phyloP scores from a whole-genome alignment of 305 asterid species.

The Coffea humblotiana region DNA sequence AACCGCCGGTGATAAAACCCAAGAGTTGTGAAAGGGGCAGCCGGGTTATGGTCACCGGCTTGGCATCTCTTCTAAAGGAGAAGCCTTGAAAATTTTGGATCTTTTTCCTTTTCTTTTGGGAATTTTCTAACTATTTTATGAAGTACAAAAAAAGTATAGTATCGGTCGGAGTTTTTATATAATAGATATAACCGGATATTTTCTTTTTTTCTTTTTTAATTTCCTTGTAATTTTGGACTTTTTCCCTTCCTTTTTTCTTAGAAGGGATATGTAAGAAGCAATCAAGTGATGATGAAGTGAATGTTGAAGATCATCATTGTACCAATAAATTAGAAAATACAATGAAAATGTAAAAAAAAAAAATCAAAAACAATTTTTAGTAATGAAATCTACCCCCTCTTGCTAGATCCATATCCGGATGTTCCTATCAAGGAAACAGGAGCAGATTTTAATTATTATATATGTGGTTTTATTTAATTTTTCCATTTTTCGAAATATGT shows the following conservation, averaged over 20 bases:
- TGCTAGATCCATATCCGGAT: slow-evolving; percentile 27
- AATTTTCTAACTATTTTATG: slow-evolving; percentile 21
- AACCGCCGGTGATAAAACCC: slow-evolving; percentile 74
- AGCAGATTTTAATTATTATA: background rate
- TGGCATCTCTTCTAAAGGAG: slow-evolving; percentile 82
- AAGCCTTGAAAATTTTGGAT: slow-evolving; percentile 47
- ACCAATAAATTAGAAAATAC: slow-evolving; percentile 6
- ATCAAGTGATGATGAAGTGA: background rate
- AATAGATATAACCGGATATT: slow-evolving; percentile 8
- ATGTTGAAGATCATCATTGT: background rate
- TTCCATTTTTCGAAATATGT: background rate
- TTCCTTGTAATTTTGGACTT: background rate
- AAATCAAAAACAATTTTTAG: background rate
- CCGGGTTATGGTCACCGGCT: slow-evolving; percentile 67
- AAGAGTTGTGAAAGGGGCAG: slow-evolving; percentile 58
- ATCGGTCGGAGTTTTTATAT: slow-evolving; percentile 4
- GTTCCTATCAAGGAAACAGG: slow-evolving; percentile 28
- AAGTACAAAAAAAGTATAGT: slow-evolving; percentile 10
- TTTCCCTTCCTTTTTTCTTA: background rate
- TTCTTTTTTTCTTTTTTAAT: background rate
- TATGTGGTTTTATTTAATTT: background rate
- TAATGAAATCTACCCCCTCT: background rate
- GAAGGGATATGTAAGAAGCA: slow-evolving; percentile 16
- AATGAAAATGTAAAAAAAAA: background rate
- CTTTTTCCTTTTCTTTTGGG: slow-evolving; percentile 8